Evolutionary conservation across 805 yeast species (phyloP).

Genomic region (Starmerella vaccinii): DNA sequence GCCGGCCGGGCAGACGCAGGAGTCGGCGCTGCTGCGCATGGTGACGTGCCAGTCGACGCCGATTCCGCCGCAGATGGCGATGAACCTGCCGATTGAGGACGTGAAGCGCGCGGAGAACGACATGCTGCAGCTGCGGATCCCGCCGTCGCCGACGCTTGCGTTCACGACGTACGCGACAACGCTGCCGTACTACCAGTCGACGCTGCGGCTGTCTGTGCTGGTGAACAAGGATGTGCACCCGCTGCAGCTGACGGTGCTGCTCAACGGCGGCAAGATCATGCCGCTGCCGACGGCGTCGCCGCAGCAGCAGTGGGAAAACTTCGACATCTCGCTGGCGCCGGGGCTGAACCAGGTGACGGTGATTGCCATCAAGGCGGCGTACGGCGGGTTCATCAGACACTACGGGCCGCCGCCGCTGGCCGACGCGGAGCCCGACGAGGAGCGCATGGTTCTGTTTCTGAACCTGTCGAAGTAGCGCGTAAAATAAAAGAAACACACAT

Average conservation of each 20-base stretch:
- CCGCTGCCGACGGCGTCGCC: conserved; percentile 20
- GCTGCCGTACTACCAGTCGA: conserved; percentile 41
- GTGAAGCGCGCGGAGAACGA: conserved; percentile 24
- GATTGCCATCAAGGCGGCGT: conserved; percentile 24
- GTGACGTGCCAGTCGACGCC: conserved; percentile 23
- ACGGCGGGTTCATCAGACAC: conserved; percentile 24
- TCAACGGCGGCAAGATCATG: conserved; percentile 28
- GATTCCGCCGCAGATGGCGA: conserved; percentile 19
- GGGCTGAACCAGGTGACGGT: conserved; percentile 32
- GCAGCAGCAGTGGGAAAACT: conserved; percentile 20
- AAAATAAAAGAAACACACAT: neutral
- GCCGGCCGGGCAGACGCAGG: conserved; percentile 19
- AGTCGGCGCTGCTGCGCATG: conserved; percentile 23
- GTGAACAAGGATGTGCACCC: conserved; percentile 36
- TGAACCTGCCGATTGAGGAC: conserved; percentile 19
- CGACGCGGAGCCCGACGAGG: conserved; percentile 27
- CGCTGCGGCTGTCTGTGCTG: conserved; percentile 38
- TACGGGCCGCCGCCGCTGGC: conserved; percentile 28
- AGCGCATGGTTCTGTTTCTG: conserved; percentile 25
- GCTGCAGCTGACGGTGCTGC: conserved; percentile 27
- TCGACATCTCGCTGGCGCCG: conserved; percentile 29
- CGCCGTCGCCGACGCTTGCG: conserved; percentile 22
- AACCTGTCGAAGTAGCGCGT: conserved; percentile 26
- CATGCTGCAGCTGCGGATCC: conserved; percentile 23
- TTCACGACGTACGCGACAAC: conserved; percentile 27